Evolutionary conservation across 129 eudicot genomes (phyloP).

Genomic region (Logfia minima): DNA sequence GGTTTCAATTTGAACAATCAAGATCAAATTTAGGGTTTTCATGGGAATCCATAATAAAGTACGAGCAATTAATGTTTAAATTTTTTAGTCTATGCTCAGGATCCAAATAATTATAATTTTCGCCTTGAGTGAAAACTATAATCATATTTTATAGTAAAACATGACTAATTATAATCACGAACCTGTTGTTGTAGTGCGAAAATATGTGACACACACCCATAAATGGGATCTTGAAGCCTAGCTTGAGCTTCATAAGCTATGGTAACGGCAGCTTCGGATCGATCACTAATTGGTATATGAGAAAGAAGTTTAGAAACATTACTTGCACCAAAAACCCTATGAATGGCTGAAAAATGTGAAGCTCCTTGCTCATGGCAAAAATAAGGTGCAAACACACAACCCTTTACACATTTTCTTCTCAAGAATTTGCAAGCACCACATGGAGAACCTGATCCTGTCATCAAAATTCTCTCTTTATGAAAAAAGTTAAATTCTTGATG

Average conservation of each 20-base stretch:
- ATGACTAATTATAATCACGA: background rate
- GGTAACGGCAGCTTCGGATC: slow-evolving; percentile 90
- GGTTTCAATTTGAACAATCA: slow-evolving; percentile 6
- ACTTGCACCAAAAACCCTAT: slow-evolving; percentile 97
- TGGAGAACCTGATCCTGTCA: slow-evolving; percentile 92
- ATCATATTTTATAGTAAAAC: background rate
- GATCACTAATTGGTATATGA: slow-evolving; percentile 76
- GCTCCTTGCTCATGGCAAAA: slow-evolving; percentile 98
- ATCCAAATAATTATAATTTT: no score
- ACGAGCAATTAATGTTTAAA: no score
- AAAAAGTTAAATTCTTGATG: background rate
- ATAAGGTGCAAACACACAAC: slow-evolving; percentile 98
- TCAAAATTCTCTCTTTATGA: slow-evolving; percentile 13
- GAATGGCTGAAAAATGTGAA: slow-evolving; percentile 90
- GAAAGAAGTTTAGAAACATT: slow-evolving; percentile 89
- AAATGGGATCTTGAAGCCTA: slow-evolving; percentile 93
- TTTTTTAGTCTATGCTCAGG: background rate
- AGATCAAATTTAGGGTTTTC: slow-evolving; percentile 17
- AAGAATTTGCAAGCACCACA: slow-evolving; percentile 99
- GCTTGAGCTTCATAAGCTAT: slow-evolving; percentile 97
- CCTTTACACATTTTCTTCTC: slow-evolving; percentile 91
- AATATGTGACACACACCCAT: slow-evolving; percentile 96
- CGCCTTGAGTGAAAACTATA: background rate
- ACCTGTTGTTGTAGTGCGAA: slow-evolving; percentile 99
- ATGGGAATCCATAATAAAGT: background rate